Evolutionary conservation across 1,139 yeast genomes (phyloP).

Genomic region (Zygosaccharomyces pseudobailii): DNA sequence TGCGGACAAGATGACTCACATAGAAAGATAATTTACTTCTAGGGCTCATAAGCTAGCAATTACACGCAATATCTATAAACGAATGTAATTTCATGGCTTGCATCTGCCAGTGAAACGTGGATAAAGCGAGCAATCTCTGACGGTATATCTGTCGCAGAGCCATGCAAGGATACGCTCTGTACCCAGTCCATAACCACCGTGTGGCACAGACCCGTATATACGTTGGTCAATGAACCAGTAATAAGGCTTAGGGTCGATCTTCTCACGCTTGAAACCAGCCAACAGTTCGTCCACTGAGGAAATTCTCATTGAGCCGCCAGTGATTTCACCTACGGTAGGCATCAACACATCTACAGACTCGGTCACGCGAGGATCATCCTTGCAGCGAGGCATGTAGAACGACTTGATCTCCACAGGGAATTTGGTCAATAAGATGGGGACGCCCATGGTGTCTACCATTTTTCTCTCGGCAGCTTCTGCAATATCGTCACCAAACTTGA

Average conservation of each 20-base stretch:
- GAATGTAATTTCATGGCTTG: constrained; percentile 56
- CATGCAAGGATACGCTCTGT: constrained; percentile 97
- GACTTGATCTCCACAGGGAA: constrained; percentile 98
- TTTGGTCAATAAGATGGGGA: constrained; percentile 83
- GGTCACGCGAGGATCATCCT: constrained; percentile 88
- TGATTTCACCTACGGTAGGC: constrained; percentile 98
- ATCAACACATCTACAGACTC: constrained; percentile 96
- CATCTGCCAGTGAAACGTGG: constrained; percentile 99
- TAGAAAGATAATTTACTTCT: not conserved
- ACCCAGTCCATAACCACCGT: constrained; percentile 98
- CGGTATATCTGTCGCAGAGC: constrained; percentile 96
- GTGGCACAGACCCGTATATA: constrained; percentile 96
- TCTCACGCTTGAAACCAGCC: constrained; percentile 90
- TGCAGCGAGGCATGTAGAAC: constrained; percentile 93
- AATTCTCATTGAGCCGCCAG: constrained; percentile 99
- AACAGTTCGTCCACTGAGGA: constrained; percentile 72
- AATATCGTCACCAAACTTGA: constrained; percentile 96
- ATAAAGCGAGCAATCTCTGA: constrained; percentile 94
- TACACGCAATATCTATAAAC: constrained; percentile 5
- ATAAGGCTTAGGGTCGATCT: constrained; percentile 70
- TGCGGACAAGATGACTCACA: not conserved
- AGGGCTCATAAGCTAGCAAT: not conserved
- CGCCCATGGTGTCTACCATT: constrained; percentile 93
- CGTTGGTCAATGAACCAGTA: constrained; percentile 97
- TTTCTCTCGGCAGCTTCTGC: constrained; percentile 99